Evolutionary conservation across 2,329 filamentous ascomycete genomes (phyloP), one percentile per base, ranked within the genome.

Genomic region (Penicillium sclerotigenum): DNA sequence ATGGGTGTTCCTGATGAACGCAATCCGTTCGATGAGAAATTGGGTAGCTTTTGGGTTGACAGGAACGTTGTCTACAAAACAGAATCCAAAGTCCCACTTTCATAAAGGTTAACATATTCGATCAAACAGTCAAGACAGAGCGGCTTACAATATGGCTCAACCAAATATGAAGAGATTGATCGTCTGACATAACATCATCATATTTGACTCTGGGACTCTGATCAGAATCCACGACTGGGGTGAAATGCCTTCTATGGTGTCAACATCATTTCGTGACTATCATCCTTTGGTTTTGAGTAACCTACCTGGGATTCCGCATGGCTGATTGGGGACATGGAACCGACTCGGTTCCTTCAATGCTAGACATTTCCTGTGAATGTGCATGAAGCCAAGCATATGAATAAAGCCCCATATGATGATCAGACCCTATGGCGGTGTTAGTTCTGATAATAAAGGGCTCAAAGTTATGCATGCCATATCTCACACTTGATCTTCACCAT

Each of bases 1-100:
- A 71, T 97, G 94, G 0, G 94, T 99, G 59, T 87, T 81, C 18
- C 92, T 85, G 65, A 97, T 92, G 61, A 93, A 93, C 0, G 91
- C 85, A 60, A 99, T 95, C 52, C 86, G 84, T 68, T 90, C 83
- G 2, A 97, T 79, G 1, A 97, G 79, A n/a, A 77, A 71, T 72
- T 93, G 75, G 0, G 92, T 97, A 6, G 86, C 82, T 61, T 87
- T 80, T 0, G 90, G 88, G 5, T 81, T 81, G 1, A 85, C 77
- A 13, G 91, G 90, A 14, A 87, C 87, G 41, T 80, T 78, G 46
- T 86, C 81, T 16, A 97, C 84, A 67, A 93, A 93, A 64, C 83
- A 89, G 69, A 96, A 91, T 3, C 93, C 92, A 59, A 82, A 84
- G 58, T 76, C 71, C 57, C 83, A 82, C 89, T 92, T 92, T 59